These are phyloP conservation scores for Globisporangium yorkense DNA, from an alignment of 352 stramenopile species.

Conservation along the genomic window DNA sequence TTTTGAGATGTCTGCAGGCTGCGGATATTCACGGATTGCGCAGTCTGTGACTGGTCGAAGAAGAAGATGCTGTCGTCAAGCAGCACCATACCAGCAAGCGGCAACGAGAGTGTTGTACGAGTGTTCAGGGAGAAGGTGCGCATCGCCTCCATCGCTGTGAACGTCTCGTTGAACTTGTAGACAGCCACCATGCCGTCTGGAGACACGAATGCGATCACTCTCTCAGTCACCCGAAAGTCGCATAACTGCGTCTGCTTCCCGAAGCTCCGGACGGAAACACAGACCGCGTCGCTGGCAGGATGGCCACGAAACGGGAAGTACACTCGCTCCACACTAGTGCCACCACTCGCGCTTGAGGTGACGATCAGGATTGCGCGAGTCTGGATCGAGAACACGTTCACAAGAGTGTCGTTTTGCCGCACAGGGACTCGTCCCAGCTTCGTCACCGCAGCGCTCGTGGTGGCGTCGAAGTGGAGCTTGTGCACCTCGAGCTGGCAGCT, in stretches of 20 bases:
- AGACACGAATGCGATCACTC: slow-evolving; percentile 7
- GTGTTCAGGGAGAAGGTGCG: slow-evolving; percentile 9
- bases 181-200: slow-evolving; percentile 1
- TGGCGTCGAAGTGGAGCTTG: slow-evolving; percentile 5
- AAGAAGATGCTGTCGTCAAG: slow-evolving; percentile 21
- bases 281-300: neutral
- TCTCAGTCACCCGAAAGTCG: slow-evolving; percentile 2
- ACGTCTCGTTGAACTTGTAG: slow-evolving; percentile 17
- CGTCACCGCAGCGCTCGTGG: neutral
- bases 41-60: slow-evolving; percentile 20
- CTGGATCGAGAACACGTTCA: slow-evolving; percentile 10
- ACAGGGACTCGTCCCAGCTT: slow-evolving; percentile 6
- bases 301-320: slow-evolving; percentile 1
- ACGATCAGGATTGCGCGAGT: slow-evolving; percentile 6
- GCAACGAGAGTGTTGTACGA: slow-evolving; percentile 12
- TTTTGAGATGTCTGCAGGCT: slow-evolving; percentile 43
- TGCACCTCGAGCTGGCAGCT: slow-evolving; percentile 5
- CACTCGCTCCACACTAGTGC: slow-evolving; percentile 7
- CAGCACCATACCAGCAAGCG: slow-evolving; percentile 11
- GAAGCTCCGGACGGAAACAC: neutral
- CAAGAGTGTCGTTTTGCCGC: neutral
- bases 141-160: slow-evolving; percentile 12
- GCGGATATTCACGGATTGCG: slow-evolving; percentile 36
- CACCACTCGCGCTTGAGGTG: neutral
- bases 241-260: slow-evolving; percentile 3